Percentiles rank a stretch among this genome's conserved stretches.
Conservation (phyloP, 305 asterid genomes). For the Fraxinus xanthoxyloides region DNA sequence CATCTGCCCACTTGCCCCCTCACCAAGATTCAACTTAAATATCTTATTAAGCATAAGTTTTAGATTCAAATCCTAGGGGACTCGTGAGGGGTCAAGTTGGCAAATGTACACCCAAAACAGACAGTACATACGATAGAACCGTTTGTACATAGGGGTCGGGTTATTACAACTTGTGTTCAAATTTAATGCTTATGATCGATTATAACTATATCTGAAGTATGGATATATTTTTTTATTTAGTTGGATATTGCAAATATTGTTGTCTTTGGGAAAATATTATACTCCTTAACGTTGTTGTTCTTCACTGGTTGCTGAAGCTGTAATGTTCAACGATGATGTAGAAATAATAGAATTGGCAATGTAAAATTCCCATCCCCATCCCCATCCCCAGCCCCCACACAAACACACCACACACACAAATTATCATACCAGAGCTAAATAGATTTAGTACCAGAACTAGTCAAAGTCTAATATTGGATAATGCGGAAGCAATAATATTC, state of each 20-base stretch:
- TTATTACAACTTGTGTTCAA: not conserved
- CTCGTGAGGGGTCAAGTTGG: no score
- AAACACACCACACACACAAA: not conserved
- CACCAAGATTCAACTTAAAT: no score
- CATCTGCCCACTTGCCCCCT: no score
- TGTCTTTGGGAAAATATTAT: not conserved
- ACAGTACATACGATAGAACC: no score
- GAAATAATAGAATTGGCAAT: not conserved
- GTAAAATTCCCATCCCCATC: not conserved
- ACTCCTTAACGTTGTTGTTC: not conserved
- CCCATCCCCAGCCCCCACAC: not conserved
- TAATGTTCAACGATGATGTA: not conserved
- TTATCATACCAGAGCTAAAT: not conserved
- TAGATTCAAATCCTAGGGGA: no score
- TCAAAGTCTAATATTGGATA: not conserved
- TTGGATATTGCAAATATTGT: not conserved
- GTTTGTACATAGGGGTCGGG: no score
- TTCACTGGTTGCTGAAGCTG: not conserved
- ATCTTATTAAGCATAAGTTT: no score
- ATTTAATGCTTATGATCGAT: conserved; percentile 1
- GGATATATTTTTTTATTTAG: not conserved
- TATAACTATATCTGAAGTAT: not conserved
- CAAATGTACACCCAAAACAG: no score
- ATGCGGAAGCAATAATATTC: not conserved
- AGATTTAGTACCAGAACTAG: not conserved